A percentile compares a stretch with the other conserved stretches of the same genome.
These are phyloP conservation scores for Diutina siamensis DNA, from an alignment of 1,139 yeast species.

Conservation along the genomic window DNA sequence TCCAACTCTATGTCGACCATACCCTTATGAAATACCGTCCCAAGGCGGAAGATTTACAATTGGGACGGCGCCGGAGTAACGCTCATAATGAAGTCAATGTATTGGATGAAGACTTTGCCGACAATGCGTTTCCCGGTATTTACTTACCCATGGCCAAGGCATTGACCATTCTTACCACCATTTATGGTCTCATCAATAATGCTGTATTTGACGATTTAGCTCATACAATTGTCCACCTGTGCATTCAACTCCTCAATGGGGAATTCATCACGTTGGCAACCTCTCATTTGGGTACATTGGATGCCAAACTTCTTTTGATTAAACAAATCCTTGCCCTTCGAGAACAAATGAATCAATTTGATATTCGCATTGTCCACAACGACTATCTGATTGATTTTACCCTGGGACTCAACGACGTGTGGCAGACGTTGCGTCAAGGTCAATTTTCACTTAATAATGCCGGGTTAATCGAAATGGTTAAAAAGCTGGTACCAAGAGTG, in stretches of 20 bases:
- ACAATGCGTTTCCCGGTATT: conserved; percentile 37
- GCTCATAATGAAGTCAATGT: conserved; percentile 7
- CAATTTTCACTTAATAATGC: conserved; percentile 20
- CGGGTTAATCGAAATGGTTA: conserved; percentile 47
- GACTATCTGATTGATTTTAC: conserved; percentile 76
- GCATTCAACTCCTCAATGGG: conserved; percentile 45
- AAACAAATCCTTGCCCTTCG: conserved; percentile 62
- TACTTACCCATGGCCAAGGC: conserved; percentile 72
- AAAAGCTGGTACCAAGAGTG: conserved; percentile 71
- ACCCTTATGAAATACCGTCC: conserved; percentile 60
- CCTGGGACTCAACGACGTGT: conserved; percentile 49
- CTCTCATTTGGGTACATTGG: conserved; percentile 34
- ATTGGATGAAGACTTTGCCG: conserved; percentile 23
- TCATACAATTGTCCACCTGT: conserved; percentile 73
- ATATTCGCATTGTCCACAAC: conserved; percentile 62
- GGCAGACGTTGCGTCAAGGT: conserved; percentile 32
- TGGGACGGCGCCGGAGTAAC: conserved; percentile 36
- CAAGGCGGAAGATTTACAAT: conserved; percentile 50
- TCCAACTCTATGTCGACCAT: conserved; percentile 60
- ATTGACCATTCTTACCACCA: conserved; percentile 58
- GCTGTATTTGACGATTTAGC: conserved; percentile 83
- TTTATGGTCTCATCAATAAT: conserved; percentile 68
- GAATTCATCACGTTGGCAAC: conserved; percentile 35
- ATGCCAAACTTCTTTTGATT: conserved; percentile 56
- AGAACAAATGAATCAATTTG: conserved; percentile 65